A percentile compares a stretch with the other conserved stretches of the same genome.
phyloP scores from a whole-genome alignment of 2,329 filamentous ascomycete genomes.

The Ascochyta viciae-villosae region DNA sequence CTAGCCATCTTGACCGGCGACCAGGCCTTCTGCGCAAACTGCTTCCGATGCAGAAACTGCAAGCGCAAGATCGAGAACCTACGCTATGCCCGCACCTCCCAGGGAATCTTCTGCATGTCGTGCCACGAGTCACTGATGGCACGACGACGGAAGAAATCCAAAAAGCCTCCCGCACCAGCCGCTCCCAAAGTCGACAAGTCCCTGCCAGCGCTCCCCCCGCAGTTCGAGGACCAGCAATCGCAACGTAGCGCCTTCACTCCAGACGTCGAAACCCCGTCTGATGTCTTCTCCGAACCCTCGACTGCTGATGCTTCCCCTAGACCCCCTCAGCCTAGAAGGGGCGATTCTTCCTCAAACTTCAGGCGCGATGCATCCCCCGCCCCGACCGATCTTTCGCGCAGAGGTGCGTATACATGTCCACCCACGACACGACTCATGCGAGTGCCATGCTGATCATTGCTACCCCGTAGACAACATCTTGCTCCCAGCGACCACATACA shows the following conservation, averaged over 20 bases:
- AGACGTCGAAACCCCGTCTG: slow-evolving; percentile 64
- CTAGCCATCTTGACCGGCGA: slow-evolving; percentile 96
- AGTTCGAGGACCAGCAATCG: slow-evolving; percentile 65
- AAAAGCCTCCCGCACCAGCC: slow-evolving; percentile 52
- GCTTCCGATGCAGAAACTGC: slow-evolving; percentile 97
- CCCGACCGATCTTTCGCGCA: slow-evolving; percentile 38
- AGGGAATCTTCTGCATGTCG: slow-evolving; percentile 99
- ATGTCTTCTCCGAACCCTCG: slow-evolving; percentile 67
- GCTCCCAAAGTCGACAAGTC: slow-evolving; percentile 83
- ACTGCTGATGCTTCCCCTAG: slow-evolving; percentile 73
- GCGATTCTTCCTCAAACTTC: slow-evolving; percentile 47
- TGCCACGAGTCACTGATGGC: slow-evolving; percentile 98
- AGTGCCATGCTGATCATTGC: slow-evolving; percentile 17
- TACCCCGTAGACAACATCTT: slow-evolving; percentile 64
- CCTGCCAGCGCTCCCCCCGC: slow-evolving; percentile 83
- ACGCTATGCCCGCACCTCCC: slow-evolving; percentile 94
- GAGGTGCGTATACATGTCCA: slow-evolving; percentile 36
- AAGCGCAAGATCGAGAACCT: slow-evolving; percentile 99
- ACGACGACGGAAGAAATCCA: slow-evolving; percentile 84
- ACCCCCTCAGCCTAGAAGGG: slow-evolving; percentile 44
- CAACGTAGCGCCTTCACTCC: slow-evolving; percentile 65
- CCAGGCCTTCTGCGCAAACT: slow-evolving; percentile 96
- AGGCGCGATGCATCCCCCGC: slow-evolving; percentile 49
- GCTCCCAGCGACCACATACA: slow-evolving; percentile 76
- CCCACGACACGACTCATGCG: background rate